These are phyloP conservation scores for Chiua virens DNA, from an alignment of 768 basidiomycete genomes.

Conservation along the genomic window DNA sequence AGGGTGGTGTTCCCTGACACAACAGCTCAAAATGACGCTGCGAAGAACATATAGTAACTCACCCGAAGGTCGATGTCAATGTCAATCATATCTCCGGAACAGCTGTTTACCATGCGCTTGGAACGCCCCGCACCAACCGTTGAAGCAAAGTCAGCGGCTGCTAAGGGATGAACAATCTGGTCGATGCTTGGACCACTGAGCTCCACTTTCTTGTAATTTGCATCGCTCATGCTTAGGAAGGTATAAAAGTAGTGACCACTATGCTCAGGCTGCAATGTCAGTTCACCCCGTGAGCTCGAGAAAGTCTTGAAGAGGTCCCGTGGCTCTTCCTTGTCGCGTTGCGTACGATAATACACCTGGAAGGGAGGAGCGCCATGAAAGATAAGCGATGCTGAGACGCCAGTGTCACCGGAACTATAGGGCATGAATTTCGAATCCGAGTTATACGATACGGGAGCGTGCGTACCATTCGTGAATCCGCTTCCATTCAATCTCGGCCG, in stretches of 20 bases:
- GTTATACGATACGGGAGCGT: conserved; percentile 1
- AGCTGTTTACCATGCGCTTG: conserved; percentile 66
- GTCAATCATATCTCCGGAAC: conserved; percentile 72
- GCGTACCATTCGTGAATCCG: conserved; percentile 85
- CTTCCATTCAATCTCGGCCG: conserved; percentile 85
- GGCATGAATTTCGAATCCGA: conserved; percentile 1
- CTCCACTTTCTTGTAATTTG: conserved; percentile 75
- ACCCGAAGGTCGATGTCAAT: conserved; percentile 83
- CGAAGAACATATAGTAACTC: conserved; percentile 18
- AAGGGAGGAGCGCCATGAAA: conserved; percentile 91
- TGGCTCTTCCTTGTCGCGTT: conserved; percentile 66
- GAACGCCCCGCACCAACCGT: conserved; percentile 40
- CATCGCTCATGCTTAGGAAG: conserved; percentile 78
- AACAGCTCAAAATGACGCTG: background rate
- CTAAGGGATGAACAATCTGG: conserved; percentile 88
- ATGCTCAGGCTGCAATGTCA: conserved; percentile 82
- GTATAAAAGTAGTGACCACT: conserved; percentile 89
- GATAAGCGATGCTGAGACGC: conserved; percentile 83
- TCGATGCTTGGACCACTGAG: conserved; percentile 78
- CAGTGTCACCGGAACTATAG: conserved; percentile 82
- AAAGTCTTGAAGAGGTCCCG: conserved; percentile 62
- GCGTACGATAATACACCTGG: conserved; percentile 73
- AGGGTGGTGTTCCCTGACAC: conserved; percentile 81
- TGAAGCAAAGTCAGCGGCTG: conserved; percentile 70
- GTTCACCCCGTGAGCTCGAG: conserved; percentile 69